A percentile compares a stretch with the other conserved stretches of the same genome.
phyloP scores from a whole-genome alignment of 768 basidiomycete genomes.

The Leccinum arenicola region DNA sequence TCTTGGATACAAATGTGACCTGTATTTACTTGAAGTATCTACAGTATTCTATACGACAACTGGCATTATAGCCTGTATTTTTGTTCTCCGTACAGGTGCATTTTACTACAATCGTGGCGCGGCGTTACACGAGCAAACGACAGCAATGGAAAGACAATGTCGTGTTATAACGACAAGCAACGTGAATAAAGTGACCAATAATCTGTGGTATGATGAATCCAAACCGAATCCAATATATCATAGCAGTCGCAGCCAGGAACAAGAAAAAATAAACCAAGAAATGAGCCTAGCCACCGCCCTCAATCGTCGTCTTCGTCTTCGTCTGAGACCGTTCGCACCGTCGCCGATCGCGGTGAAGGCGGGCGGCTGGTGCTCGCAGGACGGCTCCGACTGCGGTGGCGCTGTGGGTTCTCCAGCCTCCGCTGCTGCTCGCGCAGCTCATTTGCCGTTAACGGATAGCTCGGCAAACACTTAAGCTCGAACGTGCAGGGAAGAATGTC shows the following conservation, averaged over 20 bases:
- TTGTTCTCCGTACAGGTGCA: background rate
- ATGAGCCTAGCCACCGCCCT: background rate
- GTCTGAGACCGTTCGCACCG: constrained; percentile 8
- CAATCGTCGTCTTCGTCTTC: constrained; percentile 24
- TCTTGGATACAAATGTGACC: background rate
- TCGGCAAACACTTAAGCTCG: constrained; percentile 49
- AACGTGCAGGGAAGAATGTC: constrained; percentile 57
- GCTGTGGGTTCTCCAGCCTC: constrained; percentile 26
- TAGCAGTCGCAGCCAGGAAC: background rate
- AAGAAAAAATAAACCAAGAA: background rate
- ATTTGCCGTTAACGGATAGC: constrained; percentile 46
- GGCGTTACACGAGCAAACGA: background rate
- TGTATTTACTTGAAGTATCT: background rate
- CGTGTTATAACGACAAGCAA: background rate
- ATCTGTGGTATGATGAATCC: constrained; percentile 12
- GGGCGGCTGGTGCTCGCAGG: constrained; percentile 10
- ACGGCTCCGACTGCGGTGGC: constrained; percentile 23
- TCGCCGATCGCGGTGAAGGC: constrained; percentile 19
- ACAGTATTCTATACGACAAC: background rate
- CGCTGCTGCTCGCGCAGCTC: constrained; percentile 50
- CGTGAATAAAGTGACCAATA: constrained; percentile 29
- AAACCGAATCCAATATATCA: constrained; percentile 5
- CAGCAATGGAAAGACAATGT: background rate
- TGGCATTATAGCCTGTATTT: background rate
- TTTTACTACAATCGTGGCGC: background rate